Evolutionary conservation across 805 yeast genomes (phyloP), one percentile per base, ranked within the genome.

Genomic region (Metschnikowia amazonensis): DNA sequence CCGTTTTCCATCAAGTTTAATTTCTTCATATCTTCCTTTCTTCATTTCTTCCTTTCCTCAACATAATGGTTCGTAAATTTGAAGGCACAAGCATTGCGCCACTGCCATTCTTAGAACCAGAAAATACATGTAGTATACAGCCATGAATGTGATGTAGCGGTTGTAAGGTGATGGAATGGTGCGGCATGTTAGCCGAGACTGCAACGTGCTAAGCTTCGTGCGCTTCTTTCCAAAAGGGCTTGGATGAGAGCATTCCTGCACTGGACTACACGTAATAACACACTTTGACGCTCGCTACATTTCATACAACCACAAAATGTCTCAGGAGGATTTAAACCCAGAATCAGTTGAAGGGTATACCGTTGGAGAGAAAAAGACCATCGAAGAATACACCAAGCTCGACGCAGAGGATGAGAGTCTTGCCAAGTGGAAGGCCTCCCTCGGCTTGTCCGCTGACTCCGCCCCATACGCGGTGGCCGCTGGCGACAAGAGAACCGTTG

Each of bases 321-420:
- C 63, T 10, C 56, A 57, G 48, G 76, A 69, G 27, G 86, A 82
- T 51, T 71, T 82, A 53, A 69, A 74, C 25, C 84, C 86, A 13
- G 87, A 82, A 60, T 68, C 73, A 44, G 79, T 75, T 37, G 80
- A 80, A 50, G 84, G 84, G 7, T 86, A 84, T 71, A 76, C 72
- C 43, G 81, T 80, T 18, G 77, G 80, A 33, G 78, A 80, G 62
- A 74, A 89, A 70, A 89, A 89, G 60, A 84, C 95, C 14, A 76
- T 89, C 34, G 89, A 79, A 35, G 96, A 89, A 62, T 89, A 89
- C 65, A 80, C 83, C 45, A 76, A 82, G 46, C 67, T 89, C 54
- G 97, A 89, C 61, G 92, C 92, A 10, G 86, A 89, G 56, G 97
- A 89, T 63, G 96, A 88, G 65, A 84, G 95, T 14, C 73, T 89